Evolutionary conservation across 164 flowering plant species (phyloP), one percentile per base, ranked within the genome.

Genomic region (Echeveria elegans): DNA sequence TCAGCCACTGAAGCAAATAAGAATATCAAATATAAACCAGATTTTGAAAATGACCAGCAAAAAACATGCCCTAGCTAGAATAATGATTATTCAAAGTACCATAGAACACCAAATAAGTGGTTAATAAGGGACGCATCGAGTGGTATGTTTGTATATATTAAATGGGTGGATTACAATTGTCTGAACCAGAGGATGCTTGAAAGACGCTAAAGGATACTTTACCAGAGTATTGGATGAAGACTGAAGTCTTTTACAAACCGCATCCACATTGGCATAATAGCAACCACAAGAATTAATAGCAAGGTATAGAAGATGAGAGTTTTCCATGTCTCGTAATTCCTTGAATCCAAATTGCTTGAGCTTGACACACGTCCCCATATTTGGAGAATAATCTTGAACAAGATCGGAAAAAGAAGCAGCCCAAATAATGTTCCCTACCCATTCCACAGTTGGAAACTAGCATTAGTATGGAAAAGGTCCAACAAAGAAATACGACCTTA

Each of bases 211-310:
- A 67, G 15, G 58, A 40, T 68, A 18, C n/a, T 40, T 58, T 93
- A 93, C 98, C 98, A 93, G 71, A 84, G 68, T 5, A 84, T 9
- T 6, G 99, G 99, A 75, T 94, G 97, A 65, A 77, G 65, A 38
- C 73, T 70, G 71, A 94, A 89, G 65, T 84, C 82, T 34, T 82
- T 90, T 70, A 91, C 94, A 74, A 88, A 78, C 70, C 76, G 86
- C 89, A 92, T 88, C 99, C 99, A 95, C 7, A 75, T 76, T 14
- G 99, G 97, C 66, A 79, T 69, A 28, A 84, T 59, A 68, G 77
- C 75, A 71, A 77, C 61, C 80, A 85, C 71, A 48, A 75, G 66
- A 64, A 81, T 67, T 26, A 69, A 79, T 63, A 95, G 78, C 58
- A 78, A 79, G 56, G 71, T 40, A 77, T 81, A 87, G 80, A 95